These are phyloP conservation scores for Sporothrix sp. DNA, from an alignment of 2,329 filamentous ascomycete genomes.

Conservation along the genomic window DNA sequence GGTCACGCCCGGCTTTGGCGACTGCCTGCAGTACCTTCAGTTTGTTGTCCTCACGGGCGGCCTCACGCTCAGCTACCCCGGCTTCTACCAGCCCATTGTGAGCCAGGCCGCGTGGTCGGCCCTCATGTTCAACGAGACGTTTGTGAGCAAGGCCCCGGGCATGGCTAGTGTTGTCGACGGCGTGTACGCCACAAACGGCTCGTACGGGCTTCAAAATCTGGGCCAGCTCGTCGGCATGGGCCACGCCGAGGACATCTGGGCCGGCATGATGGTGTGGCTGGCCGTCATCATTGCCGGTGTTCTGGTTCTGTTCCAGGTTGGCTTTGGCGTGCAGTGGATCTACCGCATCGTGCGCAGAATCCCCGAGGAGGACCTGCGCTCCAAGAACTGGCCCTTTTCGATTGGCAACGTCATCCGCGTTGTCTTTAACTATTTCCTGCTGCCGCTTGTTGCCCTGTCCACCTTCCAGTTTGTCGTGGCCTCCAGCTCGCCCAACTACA, in stretches of 20 bases:
- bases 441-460: conserved; percentile 78
- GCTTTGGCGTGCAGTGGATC: conserved; percentile 68
- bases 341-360: conserved; percentile 61
- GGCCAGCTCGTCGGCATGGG: conserved; percentile 77
- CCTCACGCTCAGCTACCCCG: conserved; percentile 79
- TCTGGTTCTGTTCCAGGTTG: conserved; percentile 61
- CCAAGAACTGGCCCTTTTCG: conserved; percentile 86
- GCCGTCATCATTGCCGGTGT: conserved; percentile 62
- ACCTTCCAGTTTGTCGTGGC: conserved; percentile 85
- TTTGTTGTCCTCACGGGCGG: conserved; percentile 84
- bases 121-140: conserved; percentile 87
- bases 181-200: conserved; percentile 71
- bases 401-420: conserved; percentile 71
- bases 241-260: conserved; percentile 73
- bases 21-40: conserved; percentile 95
- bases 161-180: conserved; percentile 66
- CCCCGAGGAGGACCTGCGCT: conserved; percentile 75
- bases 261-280: conserved; percentile 87
- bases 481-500: conserved; percentile 53
- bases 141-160: conserved; percentile 59
- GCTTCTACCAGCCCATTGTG: conserved; percentile 85
- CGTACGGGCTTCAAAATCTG: conserved; percentile 69
- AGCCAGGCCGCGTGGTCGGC: conserved; percentile 83
- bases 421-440: conserved; percentile 83
- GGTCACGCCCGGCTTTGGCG: conserved; percentile 91